Evolutionary conservation across 2,329 filamentous ascomycete species (phyloP), one percentile per base, ranked within the genome.

Genomic region (Cladosporium velox): DNA sequence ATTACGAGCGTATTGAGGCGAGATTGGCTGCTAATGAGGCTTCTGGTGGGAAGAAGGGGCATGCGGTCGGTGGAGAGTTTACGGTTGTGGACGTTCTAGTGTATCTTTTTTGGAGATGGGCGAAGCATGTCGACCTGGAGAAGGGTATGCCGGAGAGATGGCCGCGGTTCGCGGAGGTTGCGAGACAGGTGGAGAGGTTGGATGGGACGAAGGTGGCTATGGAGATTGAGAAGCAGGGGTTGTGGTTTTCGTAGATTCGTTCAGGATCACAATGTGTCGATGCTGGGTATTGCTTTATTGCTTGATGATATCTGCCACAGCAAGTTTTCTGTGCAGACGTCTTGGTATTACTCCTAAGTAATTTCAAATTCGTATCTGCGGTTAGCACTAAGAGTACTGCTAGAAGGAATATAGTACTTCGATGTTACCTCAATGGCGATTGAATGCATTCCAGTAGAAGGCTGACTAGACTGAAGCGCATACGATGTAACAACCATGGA

Each of bases 81-180:
- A 79, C 77, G 7, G 76, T 69, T 11, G 77, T 76, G 4, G 78
- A 79, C 70, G 65, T 72, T 8, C 76, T 73, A 67, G 64, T 79
- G 49, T 73, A 73, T 65, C 70, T 76, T 8, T 74, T 78, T 51
- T 77, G 74, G 68, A 67, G 73, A 5, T 78, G 77, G 77, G 76
- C 70, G 1, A 58, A 51, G 32, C 35, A 35, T 14, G 11, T 47
- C 21, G 41, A 47, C 8, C 14, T 47, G 6, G 41, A 47, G 41
- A 21, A 47, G n/a, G 41, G n/a, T 4, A 47, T 47, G 41, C 35
- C n/a, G 12, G 57, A 59, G 57, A 59, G 38, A 8, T 59, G 57
- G 57, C 38, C 57, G 57, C 34, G 38, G 18, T 59, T 59, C 30
- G 57, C 57, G 12, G 57, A 47, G 12, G 35, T 59, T 2, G 38